Percentiles rank a stretch among this genome's conserved stretches.
phyloP scores from a whole-genome alignment of 352 stramenopile species.

The Phytophthora meadii region DNA sequence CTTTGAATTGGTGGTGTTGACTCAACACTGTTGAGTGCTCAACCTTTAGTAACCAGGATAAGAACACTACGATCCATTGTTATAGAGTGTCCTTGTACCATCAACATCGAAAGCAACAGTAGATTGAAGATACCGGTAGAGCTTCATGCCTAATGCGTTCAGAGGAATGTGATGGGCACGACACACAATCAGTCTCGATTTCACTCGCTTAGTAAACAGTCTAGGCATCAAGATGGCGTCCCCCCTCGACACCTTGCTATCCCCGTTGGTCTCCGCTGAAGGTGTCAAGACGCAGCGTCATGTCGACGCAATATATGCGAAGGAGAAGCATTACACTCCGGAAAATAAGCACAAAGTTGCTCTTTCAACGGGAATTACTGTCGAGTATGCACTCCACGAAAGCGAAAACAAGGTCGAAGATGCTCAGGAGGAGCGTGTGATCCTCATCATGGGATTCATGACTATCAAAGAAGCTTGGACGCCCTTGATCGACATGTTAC shows the following conservation, averaged over 20 bases:
- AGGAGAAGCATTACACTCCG: conserved; percentile 27
- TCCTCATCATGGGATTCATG: conserved; percentile 65
- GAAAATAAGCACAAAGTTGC: conserved; percentile 19
- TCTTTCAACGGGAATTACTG: conserved; percentile 47
- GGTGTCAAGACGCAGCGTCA: conserved; percentile 47
- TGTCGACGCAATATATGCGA: conserved; percentile 49
- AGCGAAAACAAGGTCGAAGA: conserved; percentile 18
- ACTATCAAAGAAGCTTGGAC: conserved; percentile 56
- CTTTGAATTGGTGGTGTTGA: too few relatives aligned
- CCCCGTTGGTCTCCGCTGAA: conserved; percentile 31
- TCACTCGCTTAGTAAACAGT: neutral
- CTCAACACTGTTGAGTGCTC: too few relatives aligned
- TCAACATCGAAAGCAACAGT: too few relatives aligned
- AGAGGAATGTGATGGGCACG: too few relatives aligned
- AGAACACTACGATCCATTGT: too few relatives aligned
- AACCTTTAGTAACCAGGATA: too few relatives aligned
- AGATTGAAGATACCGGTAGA: too few relatives aligned
- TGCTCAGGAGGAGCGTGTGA: conserved; percentile 31
- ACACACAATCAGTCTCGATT: conserved; percentile 13
- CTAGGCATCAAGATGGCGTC: conserved; percentile 7
- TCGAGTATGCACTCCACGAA: conserved; percentile 59
- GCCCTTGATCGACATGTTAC: conserved; percentile 47
- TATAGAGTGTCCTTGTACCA: too few relatives aligned
- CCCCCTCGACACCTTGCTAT: conserved; percentile 5
- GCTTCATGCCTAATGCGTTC: too few relatives aligned